Percentiles rank a stretch among this genome's conserved stretches.
These are phyloP conservation scores for Echinosophora koreensis DNA, from an alignment of 306 rosid species.

Conservation along the genomic window DNA sequence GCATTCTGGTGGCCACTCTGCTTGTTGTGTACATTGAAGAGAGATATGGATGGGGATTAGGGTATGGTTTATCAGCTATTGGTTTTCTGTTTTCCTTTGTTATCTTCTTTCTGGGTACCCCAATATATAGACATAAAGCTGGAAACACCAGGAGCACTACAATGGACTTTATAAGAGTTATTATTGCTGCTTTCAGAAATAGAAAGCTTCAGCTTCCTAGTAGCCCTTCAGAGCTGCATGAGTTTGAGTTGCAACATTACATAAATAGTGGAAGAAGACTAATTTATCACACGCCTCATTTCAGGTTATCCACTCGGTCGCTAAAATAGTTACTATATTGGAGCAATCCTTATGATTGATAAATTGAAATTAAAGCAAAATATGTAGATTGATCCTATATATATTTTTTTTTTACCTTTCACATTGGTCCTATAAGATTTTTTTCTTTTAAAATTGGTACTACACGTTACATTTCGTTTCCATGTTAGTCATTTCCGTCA, in stretches of 20 bases:
- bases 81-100: slow-evolving; percentile 62
- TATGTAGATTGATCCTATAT: too few relatives aligned
- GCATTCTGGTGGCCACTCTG: slow-evolving; percentile 65
- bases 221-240: slow-evolving; percentile 63
- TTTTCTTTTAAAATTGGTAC: too few relatives aligned
- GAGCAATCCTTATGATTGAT: not conserved
- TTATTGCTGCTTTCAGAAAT: slow-evolving; percentile 57
- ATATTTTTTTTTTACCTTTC: too few relatives aligned
- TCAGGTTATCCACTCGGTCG: slow-evolving; percentile 55
- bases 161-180: slow-evolving; percentile 55
- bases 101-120: slow-evolving; percentile 65
- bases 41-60: slow-evolving; percentile 80
- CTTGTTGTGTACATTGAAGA: slow-evolving; percentile 81
- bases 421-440: too few relatives aligned
- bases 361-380: too few relatives aligned
- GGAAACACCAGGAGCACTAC: slow-evolving; percentile 54
- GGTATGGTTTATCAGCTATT: slow-evolving; percentile 67
- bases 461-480: too few relatives aligned
- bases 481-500: not conserved
- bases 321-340: not conserved
- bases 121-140: slow-evolving; percentile 75
- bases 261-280: slow-evolving; percentile 52
- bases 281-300: slow-evolving; percentile 62
- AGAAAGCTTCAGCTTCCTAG: slow-evolving; percentile 62
- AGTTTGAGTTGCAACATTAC: slow-evolving; percentile 59